A percentile compares a stretch with the other conserved stretches of the same genome.
These are phyloP conservation scores for Trichoderma gamsii DNA, from an alignment of 495 filamentous ascomycete species.

Conservation along the genomic window DNA sequence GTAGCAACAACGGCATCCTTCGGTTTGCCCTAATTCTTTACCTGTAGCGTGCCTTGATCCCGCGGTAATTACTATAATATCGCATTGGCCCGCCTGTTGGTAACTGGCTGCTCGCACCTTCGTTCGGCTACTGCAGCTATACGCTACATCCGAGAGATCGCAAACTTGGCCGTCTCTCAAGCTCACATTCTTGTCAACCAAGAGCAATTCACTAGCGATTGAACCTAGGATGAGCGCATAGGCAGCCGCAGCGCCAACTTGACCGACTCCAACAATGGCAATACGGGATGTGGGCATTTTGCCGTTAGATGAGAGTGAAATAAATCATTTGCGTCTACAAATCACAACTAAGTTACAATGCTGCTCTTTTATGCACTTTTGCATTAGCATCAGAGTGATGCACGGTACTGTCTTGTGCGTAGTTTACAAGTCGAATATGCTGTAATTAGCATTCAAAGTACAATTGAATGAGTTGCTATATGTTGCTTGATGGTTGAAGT, in stretches of 20 bases:
- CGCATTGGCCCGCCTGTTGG: conserved; percentile 32
- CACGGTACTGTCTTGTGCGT: background rate
- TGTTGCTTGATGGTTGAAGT: background rate
- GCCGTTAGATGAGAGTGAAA: background rate
- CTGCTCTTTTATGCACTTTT: background rate
- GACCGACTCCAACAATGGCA: conserved; percentile 33
- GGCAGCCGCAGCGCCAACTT: conserved; percentile 36
- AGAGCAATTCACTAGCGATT: conserved; percentile 31
- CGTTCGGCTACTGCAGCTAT: conserved; percentile 20
- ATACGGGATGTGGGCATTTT: conserved; percentile 17
- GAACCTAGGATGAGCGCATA: conserved; percentile 35
- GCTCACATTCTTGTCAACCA: conserved; percentile 33
- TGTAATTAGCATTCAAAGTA: no score
- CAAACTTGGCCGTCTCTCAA: conserved; percentile 32
- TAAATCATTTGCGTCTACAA: background rate
- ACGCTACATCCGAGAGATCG: conserved; percentile 39
- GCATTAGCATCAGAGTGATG: background rate
- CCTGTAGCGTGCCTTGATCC: conserved; percentile 31
- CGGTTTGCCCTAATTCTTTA: background rate
- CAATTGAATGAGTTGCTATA: no score
- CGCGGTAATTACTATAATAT: conserved; percentile 39
- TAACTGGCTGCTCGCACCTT: conserved; percentile 29
- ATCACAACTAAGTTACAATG: background rate
- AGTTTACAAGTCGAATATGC: background rate
- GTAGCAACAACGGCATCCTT: background rate